Evolutionary conservation across 2,329 filamentous ascomycete species (phyloP).

Genomic region (Fusarium caatingaense): DNA sequence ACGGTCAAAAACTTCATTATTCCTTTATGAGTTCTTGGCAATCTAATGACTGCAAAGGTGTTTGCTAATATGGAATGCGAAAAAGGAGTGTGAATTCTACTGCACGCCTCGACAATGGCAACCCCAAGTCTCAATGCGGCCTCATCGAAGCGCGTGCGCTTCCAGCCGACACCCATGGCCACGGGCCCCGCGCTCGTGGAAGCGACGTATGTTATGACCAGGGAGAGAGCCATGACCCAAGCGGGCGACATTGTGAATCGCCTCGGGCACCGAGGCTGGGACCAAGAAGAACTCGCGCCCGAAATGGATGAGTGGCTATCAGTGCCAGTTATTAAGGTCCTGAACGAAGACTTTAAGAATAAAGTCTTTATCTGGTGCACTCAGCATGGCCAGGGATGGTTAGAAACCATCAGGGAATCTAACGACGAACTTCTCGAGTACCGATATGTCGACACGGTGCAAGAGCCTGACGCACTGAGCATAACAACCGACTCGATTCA

Average conservation of each 20-base stretch:
- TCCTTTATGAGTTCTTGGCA: background rate
- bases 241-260: background rate
- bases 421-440: background rate
- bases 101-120: too few relatives aligned
- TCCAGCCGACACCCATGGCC: too few relatives aligned
- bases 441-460: background rate
- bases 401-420: background rate
- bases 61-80: background rate
- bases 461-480: background rate
- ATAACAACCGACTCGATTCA: background rate
- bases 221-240: background rate
- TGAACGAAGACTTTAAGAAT: constrained; percentile 3
- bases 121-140: too few relatives aligned
- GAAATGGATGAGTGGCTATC: background rate
- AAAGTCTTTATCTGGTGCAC: constrained; percentile 1
- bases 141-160: too few relatives aligned
- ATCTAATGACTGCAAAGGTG: background rate
- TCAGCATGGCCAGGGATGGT: background rate
- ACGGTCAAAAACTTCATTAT: too few relatives aligned
- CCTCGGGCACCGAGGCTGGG: background rate
- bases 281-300: background rate
- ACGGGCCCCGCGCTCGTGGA: background rate
- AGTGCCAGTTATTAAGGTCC: background rate
- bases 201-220: background rate
- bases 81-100: background rate